Evolutionary conservation across 2,329 filamentous ascomycete species (phyloP).

Genomic region (Talaromyces rugulosus): DNA sequence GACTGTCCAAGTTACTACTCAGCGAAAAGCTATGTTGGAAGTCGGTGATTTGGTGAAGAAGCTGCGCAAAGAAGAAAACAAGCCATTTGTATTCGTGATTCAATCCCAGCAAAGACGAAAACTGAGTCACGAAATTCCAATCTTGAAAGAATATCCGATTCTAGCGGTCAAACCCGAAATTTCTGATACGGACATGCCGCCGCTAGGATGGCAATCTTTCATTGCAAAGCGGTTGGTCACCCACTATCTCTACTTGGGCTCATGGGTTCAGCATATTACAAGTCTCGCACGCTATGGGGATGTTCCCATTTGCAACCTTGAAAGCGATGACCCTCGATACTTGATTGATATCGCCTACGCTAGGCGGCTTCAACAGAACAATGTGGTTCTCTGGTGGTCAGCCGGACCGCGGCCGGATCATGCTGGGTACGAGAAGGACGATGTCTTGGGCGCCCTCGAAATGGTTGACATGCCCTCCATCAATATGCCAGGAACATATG

Average conservation of each 20-base stretch:
- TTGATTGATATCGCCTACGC: slow-evolving; percentile 96
- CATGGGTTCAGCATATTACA: slow-evolving; percentile 85
- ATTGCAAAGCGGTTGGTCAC: slow-evolving; percentile 80
- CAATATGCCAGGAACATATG: slow-evolving; percentile 90
- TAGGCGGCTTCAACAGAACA: slow-evolving; percentile 79
- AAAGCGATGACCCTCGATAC: slow-evolving; percentile 89
- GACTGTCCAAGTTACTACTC: slow-evolving; percentile 80
- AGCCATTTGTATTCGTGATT: slow-evolving; percentile 77
- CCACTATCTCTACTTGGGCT: slow-evolving; percentile 87
- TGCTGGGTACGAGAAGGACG: slow-evolving; percentile 90
- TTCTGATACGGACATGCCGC: slow-evolving; percentile 80
- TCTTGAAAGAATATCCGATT: slow-evolving; percentile 78
- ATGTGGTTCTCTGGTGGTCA: slow-evolving; percentile 97
- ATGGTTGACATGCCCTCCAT: slow-evolving; percentile 86
- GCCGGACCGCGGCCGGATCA: slow-evolving; percentile 82
- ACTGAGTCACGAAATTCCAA: slow-evolving; percentile 78
- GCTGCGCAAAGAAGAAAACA: slow-evolving; percentile 77
- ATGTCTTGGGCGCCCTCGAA: slow-evolving; percentile 77
- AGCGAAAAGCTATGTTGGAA: slow-evolving; percentile 83
- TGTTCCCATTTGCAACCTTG: slow-evolving; percentile 90
- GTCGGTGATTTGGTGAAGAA: slow-evolving; percentile 85
- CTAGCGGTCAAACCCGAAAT: slow-evolving; percentile 77
- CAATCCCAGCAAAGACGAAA: slow-evolving; percentile 82
- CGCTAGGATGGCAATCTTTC: slow-evolving; percentile 89
- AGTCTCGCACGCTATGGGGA: slow-evolving; percentile 88